A percentile compares a stretch with the other conserved stretches of the same genome.
Evolutionary conservation across 2,329 filamentous ascomycete genomes (phyloP).

Genomic region (Alternaria novae-zelandiae): DNA sequence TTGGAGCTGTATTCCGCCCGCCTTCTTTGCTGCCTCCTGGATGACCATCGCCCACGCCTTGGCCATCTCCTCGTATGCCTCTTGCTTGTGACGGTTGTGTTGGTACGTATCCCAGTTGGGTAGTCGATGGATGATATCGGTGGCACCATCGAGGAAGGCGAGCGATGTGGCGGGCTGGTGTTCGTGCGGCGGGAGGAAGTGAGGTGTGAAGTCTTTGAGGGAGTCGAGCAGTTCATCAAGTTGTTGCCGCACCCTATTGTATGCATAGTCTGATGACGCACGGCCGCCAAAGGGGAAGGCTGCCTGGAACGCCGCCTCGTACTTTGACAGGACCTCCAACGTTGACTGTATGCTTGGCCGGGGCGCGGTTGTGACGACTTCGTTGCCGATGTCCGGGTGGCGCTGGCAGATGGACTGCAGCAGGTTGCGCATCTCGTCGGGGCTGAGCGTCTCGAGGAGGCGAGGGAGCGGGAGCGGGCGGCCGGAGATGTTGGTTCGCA

Average conservation of each 20-base stretch:
- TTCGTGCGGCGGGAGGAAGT: slow-evolving; percentile 93
- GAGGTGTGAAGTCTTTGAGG: slow-evolving; percentile 90
- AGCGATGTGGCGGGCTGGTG: slow-evolving; percentile 82
- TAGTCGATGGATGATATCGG: slow-evolving; percentile 85
- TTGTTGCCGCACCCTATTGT: slow-evolving; percentile 86
- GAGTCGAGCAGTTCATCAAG: slow-evolving; percentile 84
- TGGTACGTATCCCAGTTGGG: slow-evolving; percentile 90
- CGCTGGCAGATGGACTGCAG: slow-evolving; percentile 91
- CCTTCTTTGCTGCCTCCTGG: slow-evolving; percentile 86
- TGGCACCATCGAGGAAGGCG: slow-evolving; percentile 86
- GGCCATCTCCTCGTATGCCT: slow-evolving; percentile 94
- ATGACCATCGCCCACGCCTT: slow-evolving; percentile 93
- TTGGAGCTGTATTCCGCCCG: slow-evolving; percentile 87
- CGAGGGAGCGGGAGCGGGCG: slow-evolving; percentile 71
- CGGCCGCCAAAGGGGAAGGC: slow-evolving; percentile 87
- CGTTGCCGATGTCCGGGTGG: slow-evolving; percentile 82
- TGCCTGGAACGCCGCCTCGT: slow-evolving; percentile 77
- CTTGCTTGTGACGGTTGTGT: slow-evolving; percentile 91
- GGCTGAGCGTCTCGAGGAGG: slow-evolving; percentile 92
- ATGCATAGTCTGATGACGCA: slow-evolving; percentile 87
- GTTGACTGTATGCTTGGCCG: slow-evolving; percentile 84
- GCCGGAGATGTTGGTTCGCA: slow-evolving; percentile 72
- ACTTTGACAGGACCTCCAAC: slow-evolving; percentile 79
- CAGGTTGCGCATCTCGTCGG: slow-evolving; percentile 80
- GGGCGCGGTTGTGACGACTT: slow-evolving; percentile 83